These are phyloP conservation scores for Blepharisma japonicum DNA, from an alignment of 73 alveolate genomes.

Conservation along the genomic window DNA sequence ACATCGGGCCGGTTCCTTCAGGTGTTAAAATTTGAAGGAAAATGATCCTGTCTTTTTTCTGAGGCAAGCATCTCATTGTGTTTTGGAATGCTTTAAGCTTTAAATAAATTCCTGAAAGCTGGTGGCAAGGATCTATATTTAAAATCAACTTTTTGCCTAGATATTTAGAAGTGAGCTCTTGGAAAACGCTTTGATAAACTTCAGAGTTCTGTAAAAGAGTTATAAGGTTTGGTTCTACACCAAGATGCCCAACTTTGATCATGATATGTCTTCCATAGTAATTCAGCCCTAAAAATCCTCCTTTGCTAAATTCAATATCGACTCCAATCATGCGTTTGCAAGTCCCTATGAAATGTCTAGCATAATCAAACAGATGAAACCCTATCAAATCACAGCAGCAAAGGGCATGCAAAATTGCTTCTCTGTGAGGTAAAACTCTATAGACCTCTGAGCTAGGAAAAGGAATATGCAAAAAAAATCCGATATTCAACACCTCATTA, in stretches of 20 bases:
- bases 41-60: constrained; percentile 16
- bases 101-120: constrained; percentile 48
- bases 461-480: constrained; percentile 61
- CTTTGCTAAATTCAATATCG: constrained; percentile 68
- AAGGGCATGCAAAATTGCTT: constrained; percentile 44
- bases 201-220: constrained; percentile 36
- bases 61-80: constrained; percentile 39
- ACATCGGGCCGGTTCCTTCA: constrained; percentile 5
- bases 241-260: constrained; percentile 75
- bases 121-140: constrained; percentile 50
- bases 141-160: constrained; percentile 38
- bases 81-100: constrained; percentile 48
- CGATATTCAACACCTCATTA: constrained; percentile 40
- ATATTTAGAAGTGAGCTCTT: not conserved
- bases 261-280: constrained; percentile 73
- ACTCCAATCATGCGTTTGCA: constrained; percentile 71
- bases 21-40: constrained; percentile 44
- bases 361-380: constrained; percentile 79
- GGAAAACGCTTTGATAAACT: constrained; percentile 23
- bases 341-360: constrained; percentile 69
- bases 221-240: constrained; percentile 58
- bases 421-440: constrained; percentile 49
- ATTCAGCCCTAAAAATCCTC: constrained; percentile 71
- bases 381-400: constrained; percentile 80
- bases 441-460: constrained; percentile 59